Evolutionary conservation across 1,284 basidiomycete genomes (phyloP), one percentile per base, ranked within the genome.

Genomic region (Leucoagaricus sp.): DNA sequence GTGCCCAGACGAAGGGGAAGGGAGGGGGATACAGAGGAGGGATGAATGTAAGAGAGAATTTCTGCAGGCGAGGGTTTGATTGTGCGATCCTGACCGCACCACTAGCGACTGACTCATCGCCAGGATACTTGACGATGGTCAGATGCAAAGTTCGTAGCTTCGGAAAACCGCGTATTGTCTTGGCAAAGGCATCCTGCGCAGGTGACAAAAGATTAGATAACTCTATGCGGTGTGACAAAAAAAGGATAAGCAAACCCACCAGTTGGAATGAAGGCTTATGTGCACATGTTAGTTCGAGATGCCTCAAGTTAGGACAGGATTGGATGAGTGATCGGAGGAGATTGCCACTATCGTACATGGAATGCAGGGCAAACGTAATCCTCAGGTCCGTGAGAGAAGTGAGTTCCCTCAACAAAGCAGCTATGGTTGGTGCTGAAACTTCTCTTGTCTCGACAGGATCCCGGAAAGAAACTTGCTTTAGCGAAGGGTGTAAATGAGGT

Each of bases 211-310:
- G 50, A 40, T 49, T 26, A 44, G 46, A 52, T 40, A 28, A n/a
- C n/a, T n/a, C n/a, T n/a, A n/a, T n/a, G n/a, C n/a, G 10, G 25
- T 45, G n/a, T 26, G 10, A 36, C 13, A 50, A 12, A 25, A 56
- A 36, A 26, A 29, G 12, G 25, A 58, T 33, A 42, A 48, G 40
- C 47, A 28, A 19, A 74, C 84, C 52, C 66, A 87, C 87, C 29
- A 90, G 72, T 57, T 84, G 84, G 68, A 90, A 85, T 1, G 86
- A 87, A 7, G 87, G 84, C 61, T 82, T 84, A 62, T 81, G 81
- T n/a, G 78, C 77, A 65, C 85, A 88, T 21, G 81, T 82, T 44
- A 90, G 70, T 59, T 86, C 81, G 6, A 90, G 75, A 62, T 84
- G 78, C 29, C 73, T 75, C 38, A 90, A 73, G 53, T 79, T 76